Evolutionary conservation across 2,329 filamentous ascomycete genomes (phyloP), one percentile per base, ranked within the genome.

Genomic region (Pseudohalonectria lignicola): DNA sequence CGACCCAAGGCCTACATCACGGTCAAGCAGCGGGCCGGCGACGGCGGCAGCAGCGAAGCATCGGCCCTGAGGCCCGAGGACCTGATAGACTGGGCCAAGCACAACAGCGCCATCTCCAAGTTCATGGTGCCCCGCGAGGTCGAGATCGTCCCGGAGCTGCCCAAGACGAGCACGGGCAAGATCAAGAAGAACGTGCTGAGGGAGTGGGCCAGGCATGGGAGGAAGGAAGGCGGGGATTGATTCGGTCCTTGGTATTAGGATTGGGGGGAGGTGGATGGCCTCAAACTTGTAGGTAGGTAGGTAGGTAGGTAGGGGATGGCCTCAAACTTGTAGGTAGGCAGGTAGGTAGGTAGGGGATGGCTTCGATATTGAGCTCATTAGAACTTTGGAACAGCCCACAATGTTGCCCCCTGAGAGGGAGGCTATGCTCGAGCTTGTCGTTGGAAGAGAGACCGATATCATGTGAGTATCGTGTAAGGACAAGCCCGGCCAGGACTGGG

Each of bases 131-230:
- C 76, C 19, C 59, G 71, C 30, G 77, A 81, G 53, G 73, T 80
- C 1, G 85, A 94, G 57, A 66, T 96, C 31, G 76, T 98, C n/a
- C 48, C 64, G 5, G 88, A 95, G 58, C 66, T 98, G 46, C 92
- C 92, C 9, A 98, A 98, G 73, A 98, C 92, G 20, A 92, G 84
- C 58, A 98, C 92, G 1, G 92, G 92, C 3, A 98, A 98, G 71
- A 72, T 96, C 43, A 81, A 86, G 72, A 98, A 98, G 76, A 96
- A 94, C 52, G 76, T 94, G 6, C 60, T 98, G 39, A 67, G 92
- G 43, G 82, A 86, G 48, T 94, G 88, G 90, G 84, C 83, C 13
- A 35, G 26, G 21, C 33, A 28, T 25, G 33, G 33, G 8, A 23
- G n/a, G n/a, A n/a, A n/a, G n/a, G n/a, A n/a, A n/a, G n/a, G n/a